Conservation (phyloP, 192 early-diverging fungal genomes). For the Backusella australiensis region DNA sequence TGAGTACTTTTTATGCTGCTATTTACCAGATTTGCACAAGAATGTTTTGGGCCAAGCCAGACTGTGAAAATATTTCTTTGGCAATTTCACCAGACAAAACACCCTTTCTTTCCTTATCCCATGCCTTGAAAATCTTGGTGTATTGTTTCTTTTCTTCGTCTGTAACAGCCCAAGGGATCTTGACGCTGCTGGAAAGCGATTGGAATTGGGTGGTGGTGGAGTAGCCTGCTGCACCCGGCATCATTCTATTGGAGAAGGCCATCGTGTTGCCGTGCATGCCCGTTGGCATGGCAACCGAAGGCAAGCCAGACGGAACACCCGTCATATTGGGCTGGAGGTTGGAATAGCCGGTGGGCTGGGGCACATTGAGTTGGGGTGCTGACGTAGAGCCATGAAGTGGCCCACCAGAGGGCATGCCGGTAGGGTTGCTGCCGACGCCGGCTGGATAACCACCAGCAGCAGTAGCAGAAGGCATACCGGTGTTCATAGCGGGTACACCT, state of each 20-base stretch:
- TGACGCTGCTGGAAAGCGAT: conserved; percentile 24
- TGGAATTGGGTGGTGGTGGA: conserved; percentile 11
- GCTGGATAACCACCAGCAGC: not conserved
- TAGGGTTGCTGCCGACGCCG: not conserved
- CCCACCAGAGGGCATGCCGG: not conserved
- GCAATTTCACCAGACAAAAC: conserved; percentile 73
- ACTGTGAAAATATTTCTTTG: conserved; percentile 69
- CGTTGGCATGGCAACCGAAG: conserved; percentile 27
- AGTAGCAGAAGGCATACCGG: conserved; percentile 5
- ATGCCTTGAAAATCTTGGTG: conserved; percentile 70
- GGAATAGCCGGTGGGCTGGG: conserved; percentile 16
- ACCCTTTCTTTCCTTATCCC: conserved; percentile 66
- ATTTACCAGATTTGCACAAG: conserved; percentile 75
- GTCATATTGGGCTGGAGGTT: conserved; percentile 20
- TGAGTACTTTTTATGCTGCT: not conserved
- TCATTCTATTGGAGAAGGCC: conserved; percentile 40
- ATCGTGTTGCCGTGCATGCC: conserved; percentile 29
- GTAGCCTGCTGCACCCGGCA: conserved; percentile 27
- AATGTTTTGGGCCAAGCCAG: conserved; percentile 64
- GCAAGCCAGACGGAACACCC: not conserved
- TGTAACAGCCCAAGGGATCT: conserved; percentile 57
- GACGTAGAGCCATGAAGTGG: not conserved
- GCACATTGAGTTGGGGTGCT: not conserved
- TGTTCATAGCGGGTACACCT: conserved; percentile 8
- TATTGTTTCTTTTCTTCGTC: conserved; percentile 54